These are phyloP conservation scores for Pythium guiyangense DNA, from an alignment of 352 stramenopile genomes.

Conservation along the genomic window DNA sequence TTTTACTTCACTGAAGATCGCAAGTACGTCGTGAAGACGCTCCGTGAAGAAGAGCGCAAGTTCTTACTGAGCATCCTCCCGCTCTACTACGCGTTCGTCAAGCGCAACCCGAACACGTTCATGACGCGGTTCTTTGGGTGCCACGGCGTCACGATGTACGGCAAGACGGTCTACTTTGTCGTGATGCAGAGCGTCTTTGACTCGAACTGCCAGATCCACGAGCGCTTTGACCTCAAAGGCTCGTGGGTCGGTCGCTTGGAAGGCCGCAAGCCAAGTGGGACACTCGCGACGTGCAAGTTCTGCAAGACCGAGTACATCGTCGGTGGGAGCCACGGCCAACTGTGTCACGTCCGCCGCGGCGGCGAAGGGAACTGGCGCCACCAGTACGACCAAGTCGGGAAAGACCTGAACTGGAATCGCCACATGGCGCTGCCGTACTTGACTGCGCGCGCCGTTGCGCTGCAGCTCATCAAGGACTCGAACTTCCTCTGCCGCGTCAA, in stretches of 20 bases:
- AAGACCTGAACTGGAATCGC: slow-evolving; percentile 83
- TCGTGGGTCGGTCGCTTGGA: slow-evolving; percentile 81
- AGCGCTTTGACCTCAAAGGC: slow-evolving; percentile 81
- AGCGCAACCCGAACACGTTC: slow-evolving; percentile 65
- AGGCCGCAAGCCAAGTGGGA: slow-evolving; percentile 66
- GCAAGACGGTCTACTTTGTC: slow-evolving; percentile 82
- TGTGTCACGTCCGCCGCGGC: slow-evolving; percentile 51
- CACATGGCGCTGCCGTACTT: slow-evolving; percentile 62
- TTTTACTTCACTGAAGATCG: slow-evolving; percentile 83
- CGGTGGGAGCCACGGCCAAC: slow-evolving; percentile 62
- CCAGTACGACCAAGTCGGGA: slow-evolving; percentile 78
- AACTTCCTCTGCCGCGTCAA: slow-evolving; percentile 90
- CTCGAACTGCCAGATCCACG: slow-evolving; percentile 72
- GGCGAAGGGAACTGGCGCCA: slow-evolving; percentile 67
- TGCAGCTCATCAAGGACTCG: slow-evolving; percentile 83
- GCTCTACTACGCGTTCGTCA: slow-evolving; percentile 66
- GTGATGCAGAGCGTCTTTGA: slow-evolving; percentile 85
- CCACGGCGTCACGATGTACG: slow-evolving; percentile 81
- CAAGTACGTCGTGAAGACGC: slow-evolving; percentile 84
- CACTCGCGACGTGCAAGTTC: slow-evolving; percentile 67
- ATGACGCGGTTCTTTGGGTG: slow-evolving; percentile 80
- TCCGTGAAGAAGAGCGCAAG: slow-evolving; percentile 68
- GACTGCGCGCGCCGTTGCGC: slow-evolving; percentile 50
- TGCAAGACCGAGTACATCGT: slow-evolving; percentile 64
- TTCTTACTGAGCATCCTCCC: slow-evolving; percentile 72